Evolutionary conservation across 208 protist species (phyloP).

Genomic region (Leishmania mexicana): DNA sequence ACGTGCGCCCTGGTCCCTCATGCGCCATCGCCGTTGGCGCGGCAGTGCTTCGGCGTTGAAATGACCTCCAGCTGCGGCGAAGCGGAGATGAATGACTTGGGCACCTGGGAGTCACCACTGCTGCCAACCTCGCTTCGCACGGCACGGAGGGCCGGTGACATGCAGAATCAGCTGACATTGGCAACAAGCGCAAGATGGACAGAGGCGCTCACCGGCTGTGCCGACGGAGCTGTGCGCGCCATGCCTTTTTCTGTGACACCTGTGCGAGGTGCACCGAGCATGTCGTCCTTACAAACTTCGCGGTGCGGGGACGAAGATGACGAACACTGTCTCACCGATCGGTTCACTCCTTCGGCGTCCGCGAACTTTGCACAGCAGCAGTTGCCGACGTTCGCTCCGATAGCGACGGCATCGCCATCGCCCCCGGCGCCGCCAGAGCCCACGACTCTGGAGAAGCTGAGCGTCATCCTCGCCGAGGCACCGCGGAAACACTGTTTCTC

Average conservation of each 20-base stretch:
- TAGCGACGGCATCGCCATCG: neutral
- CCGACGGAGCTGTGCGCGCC: neutral
- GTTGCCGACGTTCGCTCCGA: neutral
- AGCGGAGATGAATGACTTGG: neutral
- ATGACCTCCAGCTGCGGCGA: neutral
- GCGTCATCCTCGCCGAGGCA: slow-evolving; percentile 6
- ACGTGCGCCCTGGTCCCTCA: neutral
- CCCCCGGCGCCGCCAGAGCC: neutral
- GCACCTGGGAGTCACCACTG: neutral
- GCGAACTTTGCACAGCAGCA: neutral
- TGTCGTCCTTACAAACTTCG: neutral
- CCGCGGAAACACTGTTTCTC: slow-evolving; percentile 6
- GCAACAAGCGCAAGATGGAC: neutral
- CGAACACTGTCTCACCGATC: neutral
- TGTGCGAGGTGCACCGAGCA: too few relatives aligned
- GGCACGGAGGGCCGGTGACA: neutral
- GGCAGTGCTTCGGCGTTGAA: neutral
- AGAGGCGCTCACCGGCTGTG: neutral
- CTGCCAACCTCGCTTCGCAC: neutral
- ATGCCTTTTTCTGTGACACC: neutral
- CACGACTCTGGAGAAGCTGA: neutral
- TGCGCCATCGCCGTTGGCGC: slow-evolving; percentile 1
- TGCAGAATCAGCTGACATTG: too few relatives aligned
- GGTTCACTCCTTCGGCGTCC: neutral
- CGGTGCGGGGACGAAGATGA: neutral